Base-by-base conservation (phyloP, 352 stramenopile genomes). In the Phytophthora colocasiae region DNA sequence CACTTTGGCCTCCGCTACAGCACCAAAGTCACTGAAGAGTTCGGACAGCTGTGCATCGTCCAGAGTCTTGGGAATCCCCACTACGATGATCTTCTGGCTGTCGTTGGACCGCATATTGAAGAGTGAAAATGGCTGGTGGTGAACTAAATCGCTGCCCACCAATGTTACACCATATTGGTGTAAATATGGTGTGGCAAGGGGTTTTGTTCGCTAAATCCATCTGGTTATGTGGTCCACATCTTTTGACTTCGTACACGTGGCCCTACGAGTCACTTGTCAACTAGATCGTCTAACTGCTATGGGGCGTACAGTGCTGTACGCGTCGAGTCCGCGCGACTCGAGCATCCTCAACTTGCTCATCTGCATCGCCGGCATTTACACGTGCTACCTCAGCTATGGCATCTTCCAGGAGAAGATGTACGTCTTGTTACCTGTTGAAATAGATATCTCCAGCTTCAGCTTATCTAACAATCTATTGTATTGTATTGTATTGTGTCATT, bases 351-450 rank as follows among this genome's bases (percentile, higher is more conserved):
- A 98, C 73, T 80, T 98, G 31, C 52, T 85, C 24, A 63, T 97
- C 26, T 95, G 86, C 67, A 92, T 97, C 48, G 80, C 63, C 40
- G 92, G 92, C 61, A 98, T 98, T 78, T 98, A 98, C 81, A 82
- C 75, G 19, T 98, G 90, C 77, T 98, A 98, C 78, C 65, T 98
- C 43, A 96, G 87, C 10, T 97, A 96, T 69, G 91, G 91, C 55
- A 95, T 98, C 68, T 97, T 97, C 64, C 92, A 98, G 72, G 92
- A 98, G 78, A 95, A 98, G 81, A 98, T 98, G 84, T 97, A 81
- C 61, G 78, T 27, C 8, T 7, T 7, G 17, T 32, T 40, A 26
- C 26, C 14, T 36, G 24, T 10, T 22, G 38, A 57, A 26, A 26
- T 12, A 46, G 12, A 22, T 36, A 36, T 14, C 31, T n/a, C n/a